Evolutionary conservation across 2,329 filamentous ascomycete species (phyloP), one percentile per base, ranked within the genome.

Genomic region (Talaromyces sp.): DNA sequence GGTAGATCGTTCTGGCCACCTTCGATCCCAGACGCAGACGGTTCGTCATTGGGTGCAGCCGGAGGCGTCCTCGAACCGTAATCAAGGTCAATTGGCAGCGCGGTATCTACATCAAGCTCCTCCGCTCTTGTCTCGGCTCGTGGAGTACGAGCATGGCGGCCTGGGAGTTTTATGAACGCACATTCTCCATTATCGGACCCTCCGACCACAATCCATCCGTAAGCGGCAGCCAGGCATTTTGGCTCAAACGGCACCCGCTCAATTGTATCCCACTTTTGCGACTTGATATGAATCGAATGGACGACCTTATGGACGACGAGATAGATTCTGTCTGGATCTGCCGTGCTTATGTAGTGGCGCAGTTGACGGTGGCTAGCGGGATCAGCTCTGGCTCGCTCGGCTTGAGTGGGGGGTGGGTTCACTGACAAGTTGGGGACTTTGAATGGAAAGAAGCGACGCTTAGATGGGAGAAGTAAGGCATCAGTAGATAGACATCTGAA

Each of bases 171-270:
- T 68, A 96, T 88, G 59, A 91, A 87, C 31, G 90, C 88, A 70
- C 96, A 96, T 70, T 95, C 89, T 60, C 94, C 94, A 65, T 86
- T 85, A 68, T 96, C 89, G 61, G 83, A 81, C 46, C 93, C 93
- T 53, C 93, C 94, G 53, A 92, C 90, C 68, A 91, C 96, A 41
- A 97, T 83, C 88, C 91, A 97, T 57, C 92, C 92, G 68, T 90
- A 85, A 57, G 87, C 88, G 8, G 91, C 89, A n/a, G 91, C 89
- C 7, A 97, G 84, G 74, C 93, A 97, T 76, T 90, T 85, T n/a
- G 92, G 83, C 61, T 85, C 81, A 56, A 87, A 94, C 65, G 81
- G 86, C 65, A 92, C 80, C 31, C 86, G 80, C 57, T 85, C 90
- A 73, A 90, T 85, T 63, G 84, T 88, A 76, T 88, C 90, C 77